phyloP scores from a whole-genome alignment of 2,329 filamentous ascomycete species.

The Fusarium tuaranense region DNA sequence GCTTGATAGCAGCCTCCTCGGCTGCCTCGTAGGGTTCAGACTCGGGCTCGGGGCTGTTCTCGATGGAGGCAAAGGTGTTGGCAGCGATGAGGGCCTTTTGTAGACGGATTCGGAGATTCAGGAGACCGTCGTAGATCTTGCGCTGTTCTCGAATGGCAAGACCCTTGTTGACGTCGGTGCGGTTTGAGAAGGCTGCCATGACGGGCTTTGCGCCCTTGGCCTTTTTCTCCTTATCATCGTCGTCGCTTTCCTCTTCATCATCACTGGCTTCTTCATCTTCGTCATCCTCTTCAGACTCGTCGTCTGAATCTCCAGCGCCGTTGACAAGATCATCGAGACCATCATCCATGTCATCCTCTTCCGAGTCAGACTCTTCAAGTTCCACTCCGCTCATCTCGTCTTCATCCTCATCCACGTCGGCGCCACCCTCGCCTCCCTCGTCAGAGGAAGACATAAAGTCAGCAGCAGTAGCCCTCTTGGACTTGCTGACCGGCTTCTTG shows the following conservation, averaged over 20 bases:
- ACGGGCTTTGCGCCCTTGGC: constrained; percentile 49
- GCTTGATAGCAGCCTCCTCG: constrained; percentile 84
- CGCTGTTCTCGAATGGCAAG: constrained; percentile 87
- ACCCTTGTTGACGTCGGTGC: constrained; percentile 82
- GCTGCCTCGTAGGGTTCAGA: constrained; percentile 76
- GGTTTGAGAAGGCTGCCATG: constrained; percentile 47
- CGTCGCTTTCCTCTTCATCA: constrained; percentile 50
- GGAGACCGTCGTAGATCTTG: constrained; percentile 85
- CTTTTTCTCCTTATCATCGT: constrained; percentile 44
- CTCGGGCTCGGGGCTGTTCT: constrained; percentile 53
- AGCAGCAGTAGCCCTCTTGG: constrained; percentile 61
- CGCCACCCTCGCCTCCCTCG: constrained; percentile 52
- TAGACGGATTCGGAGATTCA: constrained; percentile 91
- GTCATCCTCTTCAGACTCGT: constrained; percentile 50
- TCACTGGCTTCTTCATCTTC: constrained; percentile 53
- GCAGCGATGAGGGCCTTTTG: constrained; percentile 89
- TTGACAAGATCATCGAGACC: constrained; percentile 50
- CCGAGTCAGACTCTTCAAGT: constrained; percentile 52
- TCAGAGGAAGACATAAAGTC: constrained; percentile 68
- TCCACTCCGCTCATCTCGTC: constrained; percentile 51
- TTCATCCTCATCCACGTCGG: constrained; percentile 49
- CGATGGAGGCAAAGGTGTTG: constrained; percentile 74
- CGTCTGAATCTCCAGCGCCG: constrained; percentile 48
- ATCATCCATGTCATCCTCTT: constrained; percentile 53
- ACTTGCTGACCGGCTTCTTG: constrained; percentile 46